Evolutionary conservation across 805 yeast genomes (phyloP), one percentile per base, ranked within the genome.

Genomic region (Yamadazyma laniorum): DNA sequence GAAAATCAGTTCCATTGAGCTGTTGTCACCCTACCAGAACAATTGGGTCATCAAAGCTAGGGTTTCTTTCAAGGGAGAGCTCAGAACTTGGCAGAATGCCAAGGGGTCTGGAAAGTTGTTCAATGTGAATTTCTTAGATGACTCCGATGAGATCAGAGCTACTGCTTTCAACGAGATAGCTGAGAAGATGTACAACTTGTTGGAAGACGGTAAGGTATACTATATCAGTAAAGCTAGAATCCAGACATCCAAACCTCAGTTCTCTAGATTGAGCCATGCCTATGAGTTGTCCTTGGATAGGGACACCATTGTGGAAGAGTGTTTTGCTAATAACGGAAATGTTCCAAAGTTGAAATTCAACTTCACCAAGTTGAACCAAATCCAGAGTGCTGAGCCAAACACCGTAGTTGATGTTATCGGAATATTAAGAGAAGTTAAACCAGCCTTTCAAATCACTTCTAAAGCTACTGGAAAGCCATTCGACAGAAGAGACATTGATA

Each of bases 81-180:
- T 91, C 50, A 81, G 87, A 61, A 85, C 86, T 25, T 93, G 91
- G 91, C 78, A 86, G 36, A 88, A 86, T 52, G 82, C 78, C 45
- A 76, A 81, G 52, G 96, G 96, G 41, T 87, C 82, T 46, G 99
- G 99, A 39, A 85, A 86, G 60, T 73, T 93, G 43, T 89, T 93
- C 69, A 85, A 83, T 51, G 86, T 88, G 21, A 87, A 88, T 50
- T 79, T 93, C 42, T 65, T 91, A 40, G 99, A 93, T 58, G 95
- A 93, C 58, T 85, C 96, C 5, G 96, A 93, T 53, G 98, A 93
- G 67, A 93, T 93, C 51, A 77, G 93, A 54, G 97, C 96, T 8
- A 89, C 98, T 2, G 96, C 93, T 1, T 93, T 93, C 63, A 86
- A 85, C 59, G 91, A 87, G 26, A 75, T 77, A 51, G 96, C 91